Evolutionary conservation across 495 filamentous ascomycete genomes (phyloP).

Genomic region (Letharia lupina): DNA sequence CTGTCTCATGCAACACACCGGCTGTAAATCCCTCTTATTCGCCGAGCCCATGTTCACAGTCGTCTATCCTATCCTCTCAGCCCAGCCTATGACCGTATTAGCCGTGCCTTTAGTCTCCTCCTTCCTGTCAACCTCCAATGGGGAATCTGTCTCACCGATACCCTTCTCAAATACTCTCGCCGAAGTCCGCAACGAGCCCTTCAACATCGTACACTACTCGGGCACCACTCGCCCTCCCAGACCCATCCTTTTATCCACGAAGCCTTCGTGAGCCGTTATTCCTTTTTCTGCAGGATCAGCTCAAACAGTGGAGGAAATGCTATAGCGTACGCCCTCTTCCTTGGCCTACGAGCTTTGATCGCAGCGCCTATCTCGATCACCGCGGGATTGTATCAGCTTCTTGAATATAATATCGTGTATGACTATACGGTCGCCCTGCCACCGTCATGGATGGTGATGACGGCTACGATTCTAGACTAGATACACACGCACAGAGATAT

Average conservation of each 20-base stretch:
- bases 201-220: neutral
- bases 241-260: neutral
- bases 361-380: neutral
- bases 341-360: neutral
- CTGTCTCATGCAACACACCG: neutral
- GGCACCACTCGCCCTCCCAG: neutral
- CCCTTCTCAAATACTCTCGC: neutral
- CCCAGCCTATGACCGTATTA: neutral
- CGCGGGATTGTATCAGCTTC: neutral
- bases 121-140: neutral
- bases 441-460: neutral
- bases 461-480: neutral
- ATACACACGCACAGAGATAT: neutral
- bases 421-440: neutral
- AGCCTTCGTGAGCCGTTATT: neutral
- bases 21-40: neutral
- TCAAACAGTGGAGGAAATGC: neutral
- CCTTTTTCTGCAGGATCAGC: neutral
- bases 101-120: neutral
- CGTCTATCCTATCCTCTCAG: neutral
- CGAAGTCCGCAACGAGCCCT: slow-evolving; percentile 1
- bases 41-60: neutral
- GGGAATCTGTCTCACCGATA: neutral
- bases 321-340: neutral
- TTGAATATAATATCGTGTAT: neutral